These are phyloP conservation scores for Pouteria campechiana DNA, from an alignment of 179 eudicot species.

Conservation along the genomic window DNA sequence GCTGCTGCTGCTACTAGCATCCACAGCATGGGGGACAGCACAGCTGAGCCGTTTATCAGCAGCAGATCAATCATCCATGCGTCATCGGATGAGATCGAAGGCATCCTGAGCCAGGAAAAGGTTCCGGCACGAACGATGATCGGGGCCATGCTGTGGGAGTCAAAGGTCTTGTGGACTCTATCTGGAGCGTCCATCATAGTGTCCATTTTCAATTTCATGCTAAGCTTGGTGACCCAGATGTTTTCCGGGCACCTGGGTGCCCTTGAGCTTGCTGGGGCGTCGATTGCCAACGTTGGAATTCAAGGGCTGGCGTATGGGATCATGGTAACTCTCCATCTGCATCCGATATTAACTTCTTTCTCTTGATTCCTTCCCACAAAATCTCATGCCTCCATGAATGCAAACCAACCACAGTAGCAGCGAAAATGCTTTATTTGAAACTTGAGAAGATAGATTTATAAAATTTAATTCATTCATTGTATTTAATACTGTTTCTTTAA, in stretches of 20 bases:
- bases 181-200: constrained; percentile 52
- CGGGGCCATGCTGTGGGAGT: constrained; percentile 45
- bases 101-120: constrained; percentile 28
- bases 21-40: too few species aligned
- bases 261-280: constrained; percentile 65
- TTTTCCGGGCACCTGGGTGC: constrained; percentile 58
- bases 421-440: too few species aligned
- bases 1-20: too few species aligned
- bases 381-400: too few species aligned
- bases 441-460: too few species aligned
- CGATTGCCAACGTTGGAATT: constrained; percentile 62
- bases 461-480: too few species aligned
- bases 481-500: too few species aligned
- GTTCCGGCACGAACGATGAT: constrained; percentile 34
- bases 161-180: constrained; percentile 44
- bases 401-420: too few species aligned
- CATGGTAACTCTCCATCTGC: constrained; percentile 42
- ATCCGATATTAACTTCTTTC: too few species aligned
- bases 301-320: constrained; percentile 79
- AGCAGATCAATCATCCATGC: too few species aligned
- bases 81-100: constrained; percentile 34
- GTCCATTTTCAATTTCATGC: constrained; percentile 55
- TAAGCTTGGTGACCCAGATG: constrained; percentile 49
- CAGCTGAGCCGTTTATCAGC: too few species aligned
- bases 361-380: too few species aligned